A percentile compares a stretch with the other conserved stretches of the same genome.
Conservation (phyloP, 768 basidiomycete genomes). For the Plicaturopsis crispa region DNA sequence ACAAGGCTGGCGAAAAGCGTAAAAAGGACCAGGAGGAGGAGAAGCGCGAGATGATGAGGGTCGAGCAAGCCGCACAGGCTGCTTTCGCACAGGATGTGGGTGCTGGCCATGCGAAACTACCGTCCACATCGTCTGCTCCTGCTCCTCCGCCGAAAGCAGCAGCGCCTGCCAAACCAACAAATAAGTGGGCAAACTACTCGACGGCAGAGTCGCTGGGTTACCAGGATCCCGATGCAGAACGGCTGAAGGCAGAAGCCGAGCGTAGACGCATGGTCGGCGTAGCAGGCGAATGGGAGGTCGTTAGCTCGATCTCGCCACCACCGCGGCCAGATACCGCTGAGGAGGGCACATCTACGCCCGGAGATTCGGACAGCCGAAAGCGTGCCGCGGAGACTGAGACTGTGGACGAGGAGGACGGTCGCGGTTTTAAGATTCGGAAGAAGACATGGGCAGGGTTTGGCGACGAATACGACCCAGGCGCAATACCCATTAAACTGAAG, state of each 20-base stretch:
- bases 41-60: constrained; percentile 74
- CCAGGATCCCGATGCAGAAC: constrained; percentile 68
- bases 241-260: constrained; percentile 50
- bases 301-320: constrained; percentile 26
- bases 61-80: constrained; percentile 80
- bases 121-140: constrained; percentile 26
- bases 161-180: constrained; percentile 47
- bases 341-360: constrained; percentile 13
- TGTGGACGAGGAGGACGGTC: constrained; percentile 45
- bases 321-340: constrained; percentile 7
- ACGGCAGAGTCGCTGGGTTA: constrained; percentile 82
- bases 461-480: constrained; percentile 75
- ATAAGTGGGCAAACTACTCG: constrained; percentile 79
- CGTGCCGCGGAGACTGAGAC: constrained; percentile 22
- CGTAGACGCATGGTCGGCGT: constrained; percentile 57
- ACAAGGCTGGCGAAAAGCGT: constrained; percentile 87
- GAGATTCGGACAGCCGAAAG: constrained; percentile 27
- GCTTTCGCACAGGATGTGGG: constrained; percentile 75
- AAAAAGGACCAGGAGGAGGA: constrained; percentile 84
- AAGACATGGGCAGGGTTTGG: constrained; percentile 60
- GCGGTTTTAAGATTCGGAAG: constrained; percentile 62
- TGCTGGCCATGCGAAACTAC: constrained; percentile 48
- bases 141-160: constrained; percentile 32
- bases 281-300: constrained; percentile 73
- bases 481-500: constrained; percentile 59